phyloP scores from a whole-genome alignment of 768 basidiomycete species.

The Kwoniella dendrophila region DNA sequence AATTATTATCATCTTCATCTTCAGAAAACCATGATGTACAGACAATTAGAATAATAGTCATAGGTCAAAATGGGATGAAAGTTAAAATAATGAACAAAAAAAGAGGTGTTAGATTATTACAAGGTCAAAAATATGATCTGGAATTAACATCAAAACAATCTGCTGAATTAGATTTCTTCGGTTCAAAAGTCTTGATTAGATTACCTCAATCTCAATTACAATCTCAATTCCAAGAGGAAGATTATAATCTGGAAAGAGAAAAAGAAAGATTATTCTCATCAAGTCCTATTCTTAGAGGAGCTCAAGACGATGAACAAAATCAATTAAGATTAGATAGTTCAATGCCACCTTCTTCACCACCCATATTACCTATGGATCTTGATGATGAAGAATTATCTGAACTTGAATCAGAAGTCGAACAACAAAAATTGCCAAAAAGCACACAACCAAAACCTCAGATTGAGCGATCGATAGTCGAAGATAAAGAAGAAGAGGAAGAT shows the following conservation, averaged over 20 bases:
- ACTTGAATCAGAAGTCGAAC: conserved; percentile 2
- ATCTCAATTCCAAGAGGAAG: conserved; percentile 1
- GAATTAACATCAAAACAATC: background rate
- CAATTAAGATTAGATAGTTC: conserved; percentile 5
- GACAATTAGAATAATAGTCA: conserved; percentile 36
- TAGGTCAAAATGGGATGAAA: conserved; percentile 47
- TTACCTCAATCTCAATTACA: background rate
- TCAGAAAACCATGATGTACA: background rate
- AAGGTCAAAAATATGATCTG: conserved; percentile 33
- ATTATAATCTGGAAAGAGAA: background rate
- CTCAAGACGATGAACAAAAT: background rate
- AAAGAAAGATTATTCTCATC: conserved; percentile 25
- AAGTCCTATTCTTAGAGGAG: too few species aligned
- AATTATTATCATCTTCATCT: conserved; percentile 15
- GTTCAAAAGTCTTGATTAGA: conserved; percentile 25
- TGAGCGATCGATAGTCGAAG: background rate
- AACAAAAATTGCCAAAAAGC: background rate
- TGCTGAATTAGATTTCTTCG: conserved; percentile 42
- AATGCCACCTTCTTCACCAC: conserved; percentile 36
- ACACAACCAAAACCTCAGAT: background rate
- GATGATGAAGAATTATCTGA: conserved; percentile 20
- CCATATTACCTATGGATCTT: conserved; percentile 13
- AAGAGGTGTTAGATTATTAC: conserved; percentile 21
- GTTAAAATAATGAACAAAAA: conserved; percentile 22
- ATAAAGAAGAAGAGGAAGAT: conserved; percentile 1